Conservation (phyloP, 2,329 filamentous ascomycete genomes). For the Rutstroemia sp. region DNA sequence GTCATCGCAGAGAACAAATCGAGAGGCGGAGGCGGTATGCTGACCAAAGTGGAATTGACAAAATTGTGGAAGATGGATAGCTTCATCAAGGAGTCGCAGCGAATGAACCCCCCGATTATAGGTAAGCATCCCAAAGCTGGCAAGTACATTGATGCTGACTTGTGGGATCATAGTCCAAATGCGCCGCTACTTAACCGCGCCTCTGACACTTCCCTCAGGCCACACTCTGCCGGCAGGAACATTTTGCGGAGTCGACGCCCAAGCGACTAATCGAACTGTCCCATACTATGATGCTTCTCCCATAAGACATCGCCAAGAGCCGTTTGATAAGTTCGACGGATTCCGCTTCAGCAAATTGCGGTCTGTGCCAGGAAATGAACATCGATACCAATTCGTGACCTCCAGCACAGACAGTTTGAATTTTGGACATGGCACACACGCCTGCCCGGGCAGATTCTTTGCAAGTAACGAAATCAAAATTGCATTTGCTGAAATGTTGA, state of each 20-base stretch:
- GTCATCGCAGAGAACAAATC: neutral
- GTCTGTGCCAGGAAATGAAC: conserved; percentile 19
- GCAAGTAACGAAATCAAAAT: conserved; percentile 33
- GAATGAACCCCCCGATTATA: conserved; percentile 13
- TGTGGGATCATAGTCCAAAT: neutral
- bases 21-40: conserved; percentile 17
- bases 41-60: neutral
- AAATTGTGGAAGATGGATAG: conserved; percentile 7
- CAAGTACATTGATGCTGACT: no score
- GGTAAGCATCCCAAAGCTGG: neutral
- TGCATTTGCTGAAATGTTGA: conserved; percentile 22
- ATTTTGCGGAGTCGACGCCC: neutral
- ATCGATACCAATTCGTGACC: conserved; percentile 30
- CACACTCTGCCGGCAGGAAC: conserved; percentile 26
- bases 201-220: conserved; percentile 28
- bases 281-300: conserved; percentile 8
- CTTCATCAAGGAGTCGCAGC: conserved; percentile 7
- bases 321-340: conserved; percentile 19
- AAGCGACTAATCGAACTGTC: conserved; percentile 2
- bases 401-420: conserved; percentile 28
- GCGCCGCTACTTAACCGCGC: conserved; percentile 11
- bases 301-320: neutral
- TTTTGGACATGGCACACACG: conserved; percentile 36
- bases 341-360: conserved; percentile 23
- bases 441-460: conserved; percentile 35